phyloP scores from a whole-genome alignment of 192 early-diverging fungal species.

The Coemansia sp. region DNA sequence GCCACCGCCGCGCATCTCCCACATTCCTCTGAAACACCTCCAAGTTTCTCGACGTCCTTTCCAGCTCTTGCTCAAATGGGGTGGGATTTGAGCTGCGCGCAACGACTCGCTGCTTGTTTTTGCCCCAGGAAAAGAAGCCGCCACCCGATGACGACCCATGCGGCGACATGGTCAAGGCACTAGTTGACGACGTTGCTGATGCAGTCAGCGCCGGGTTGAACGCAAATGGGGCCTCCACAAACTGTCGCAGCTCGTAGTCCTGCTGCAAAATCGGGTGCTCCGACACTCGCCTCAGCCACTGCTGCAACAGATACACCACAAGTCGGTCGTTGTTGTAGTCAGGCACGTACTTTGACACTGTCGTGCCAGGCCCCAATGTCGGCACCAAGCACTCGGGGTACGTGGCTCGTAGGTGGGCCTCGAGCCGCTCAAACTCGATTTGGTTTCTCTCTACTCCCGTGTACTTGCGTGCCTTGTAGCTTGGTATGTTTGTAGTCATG shows the following conservation, averaged over 20 bases:
- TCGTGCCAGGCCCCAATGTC: slow-evolving; percentile 40
- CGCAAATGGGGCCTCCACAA: slow-evolving; percentile 55
- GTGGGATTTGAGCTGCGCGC: slow-evolving; percentile 25
- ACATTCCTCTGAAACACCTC: slow-evolving; percentile 39
- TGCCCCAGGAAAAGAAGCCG: slow-evolving; percentile 45
- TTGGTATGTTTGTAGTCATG: slow-evolving; percentile 36
- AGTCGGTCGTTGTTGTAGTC: slow-evolving; percentile 53
- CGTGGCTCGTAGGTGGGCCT: slow-evolving; percentile 47
- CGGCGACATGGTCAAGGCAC: slow-evolving; percentile 27
- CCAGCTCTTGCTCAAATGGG: slow-evolving; percentile 42
- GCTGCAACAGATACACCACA: slow-evolving; percentile 47
- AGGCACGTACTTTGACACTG: slow-evolving; percentile 46
- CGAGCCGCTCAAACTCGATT: slow-evolving; percentile 50
- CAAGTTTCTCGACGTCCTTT: slow-evolving; percentile 28
- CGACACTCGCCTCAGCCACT: slow-evolving; percentile 48
- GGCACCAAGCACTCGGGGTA: slow-evolving; percentile 55
- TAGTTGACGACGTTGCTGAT: slow-evolving; percentile 7
- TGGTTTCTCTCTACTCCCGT: slow-evolving; percentile 46
- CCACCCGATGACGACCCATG: slow-evolving; percentile 13
- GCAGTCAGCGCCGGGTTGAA: slow-evolving; percentile 44
- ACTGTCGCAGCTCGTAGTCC: slow-evolving; percentile 57
- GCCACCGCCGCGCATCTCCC: slow-evolving; percentile 35
- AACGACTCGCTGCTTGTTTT: slow-evolving; percentile 17
- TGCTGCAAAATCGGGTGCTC: slow-evolving; percentile 46
- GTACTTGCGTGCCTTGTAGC: slow-evolving; percentile 52